Conservation (phyloP, 1,139 yeast species). For the Taphrina wiesneri region DNA sequence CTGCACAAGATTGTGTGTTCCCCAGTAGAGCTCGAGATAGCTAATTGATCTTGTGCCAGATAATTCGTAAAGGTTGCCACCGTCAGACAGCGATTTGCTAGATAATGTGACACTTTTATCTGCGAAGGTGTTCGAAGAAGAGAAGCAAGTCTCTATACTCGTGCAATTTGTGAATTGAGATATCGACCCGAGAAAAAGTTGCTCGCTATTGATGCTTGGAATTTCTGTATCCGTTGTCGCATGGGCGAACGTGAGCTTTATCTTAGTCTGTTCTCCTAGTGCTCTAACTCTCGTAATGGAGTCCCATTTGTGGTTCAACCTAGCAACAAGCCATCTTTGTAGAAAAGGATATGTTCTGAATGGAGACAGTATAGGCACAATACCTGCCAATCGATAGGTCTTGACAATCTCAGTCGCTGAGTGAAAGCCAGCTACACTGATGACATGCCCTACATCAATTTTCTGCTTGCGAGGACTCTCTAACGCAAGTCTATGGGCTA, state of each 20-base stretch:
- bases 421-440: conserved; percentile 35
- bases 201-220: background rate
- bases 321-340: conserved; percentile 14
- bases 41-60: background rate
- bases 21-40: conserved; percentile 24
- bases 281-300: conserved; percentile 10
- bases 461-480: background rate
- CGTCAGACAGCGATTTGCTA: background rate
- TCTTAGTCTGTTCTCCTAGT: background rate
- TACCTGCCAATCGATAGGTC: conserved; percentile 35
- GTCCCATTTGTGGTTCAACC: conserved; percentile 33
- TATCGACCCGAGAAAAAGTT: background rate
- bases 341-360: conserved; percentile 32
- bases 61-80: background rate
- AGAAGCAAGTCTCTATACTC: background rate
- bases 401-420: conserved; percentile 27
- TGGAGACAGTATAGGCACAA: conserved; percentile 32
- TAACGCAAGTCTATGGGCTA: conserved; percentile 29
- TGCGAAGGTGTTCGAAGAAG: background rate
- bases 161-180: background rate
- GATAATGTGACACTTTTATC: background rate
- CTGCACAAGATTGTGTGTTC: conserved; percentile 29
- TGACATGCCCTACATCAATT: conserved; percentile 21
- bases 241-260: conserved; percentile 13
- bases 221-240: conserved; percentile 17